Conservation (phyloP, 2,329 filamentous ascomycete genomes). For the Colletotrichum chrysophilum region DNA sequence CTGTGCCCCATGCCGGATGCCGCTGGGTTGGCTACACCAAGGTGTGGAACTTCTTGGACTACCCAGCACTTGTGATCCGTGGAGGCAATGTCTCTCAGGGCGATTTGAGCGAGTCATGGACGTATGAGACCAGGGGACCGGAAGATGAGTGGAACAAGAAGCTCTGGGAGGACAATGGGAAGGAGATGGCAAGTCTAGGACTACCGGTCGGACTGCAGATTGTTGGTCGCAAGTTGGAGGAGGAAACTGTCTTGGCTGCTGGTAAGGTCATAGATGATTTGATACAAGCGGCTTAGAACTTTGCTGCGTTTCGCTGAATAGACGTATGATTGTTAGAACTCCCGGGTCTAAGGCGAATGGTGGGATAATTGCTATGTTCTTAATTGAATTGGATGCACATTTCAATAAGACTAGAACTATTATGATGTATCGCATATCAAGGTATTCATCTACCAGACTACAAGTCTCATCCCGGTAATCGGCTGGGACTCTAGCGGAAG, state of each 20-base stretch:
- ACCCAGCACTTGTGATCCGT: conserved; percentile 37
- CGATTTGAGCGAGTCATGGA: conserved; percentile 39
- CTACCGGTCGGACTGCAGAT: conserved; percentile 8
- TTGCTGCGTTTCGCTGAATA: rapidly evolving
- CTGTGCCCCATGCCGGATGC: conserved; percentile 47
- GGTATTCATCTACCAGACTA: no score
- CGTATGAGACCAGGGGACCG: neutral
- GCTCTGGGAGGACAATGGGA: neutral
- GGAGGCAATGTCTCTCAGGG: conserved; percentile 39
- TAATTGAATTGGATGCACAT: no score
- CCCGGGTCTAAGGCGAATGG: neutral
- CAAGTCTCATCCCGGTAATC: no score
- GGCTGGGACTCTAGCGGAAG: no score
- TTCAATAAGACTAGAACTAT: no score
- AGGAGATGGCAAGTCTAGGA: neutral
- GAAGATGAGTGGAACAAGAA: conserved; percentile 8
- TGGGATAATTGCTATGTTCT: rapidly evolving
- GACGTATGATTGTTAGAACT: rapidly evolving
- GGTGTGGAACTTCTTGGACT: conserved; percentile 42
- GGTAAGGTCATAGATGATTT: conserved; percentile 2
- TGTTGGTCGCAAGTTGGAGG: conserved; percentile 3
- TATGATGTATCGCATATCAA: no score
- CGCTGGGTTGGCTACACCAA: conserved; percentile 54
- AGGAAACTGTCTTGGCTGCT: conserved; percentile 2
- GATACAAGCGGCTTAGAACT: neutral